Evolutionary conservation across 179 eudicot genomes (phyloP).

Genomic region (Silene noctiflora): DNA sequence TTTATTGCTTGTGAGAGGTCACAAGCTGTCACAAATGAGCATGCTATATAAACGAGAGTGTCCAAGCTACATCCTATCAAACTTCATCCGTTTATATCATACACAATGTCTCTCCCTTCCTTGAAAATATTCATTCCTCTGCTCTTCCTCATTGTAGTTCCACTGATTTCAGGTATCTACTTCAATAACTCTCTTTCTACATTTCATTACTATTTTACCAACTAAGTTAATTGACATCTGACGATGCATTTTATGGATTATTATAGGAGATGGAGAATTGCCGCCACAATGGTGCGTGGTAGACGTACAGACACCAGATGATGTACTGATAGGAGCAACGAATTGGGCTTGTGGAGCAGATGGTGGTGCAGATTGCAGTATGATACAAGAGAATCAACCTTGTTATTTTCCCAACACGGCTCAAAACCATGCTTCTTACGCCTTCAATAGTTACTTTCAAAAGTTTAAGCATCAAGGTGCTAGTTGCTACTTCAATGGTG

Average conservation of each 20-base stretch:
- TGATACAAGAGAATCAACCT: constrained; percentile 41
- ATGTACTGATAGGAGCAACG: constrained; percentile 37
- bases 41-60: neutral
- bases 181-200: neutral
- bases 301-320: constrained; percentile 63
- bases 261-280: constrained; percentile 21
- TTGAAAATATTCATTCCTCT: constrained; percentile 5
- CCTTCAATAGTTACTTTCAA: constrained; percentile 75
- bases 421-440: constrained; percentile 70
- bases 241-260: neutral
- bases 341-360: constrained; percentile 58
- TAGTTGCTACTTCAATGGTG: constrained; percentile 64
- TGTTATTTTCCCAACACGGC: constrained; percentile 59
- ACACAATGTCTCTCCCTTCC: constrained; percentile 17
- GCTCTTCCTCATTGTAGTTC: constrained; percentile 17
- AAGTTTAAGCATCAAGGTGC: constrained; percentile 64
- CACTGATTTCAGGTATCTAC: constrained; percentile 23
- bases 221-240: too few relatives aligned
- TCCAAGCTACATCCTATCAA: neutral
- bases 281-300: constrained; percentile 64
- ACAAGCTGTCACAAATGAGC: too few relatives aligned
- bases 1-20: too few relatives aligned
- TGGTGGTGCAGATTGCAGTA: constrained; percentile 59
- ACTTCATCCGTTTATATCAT: neutral
- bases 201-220: neutral